phyloP scores from a whole-genome alignment of 176 grass and related monocot species.

The Oryza rufipogon region DNA sequence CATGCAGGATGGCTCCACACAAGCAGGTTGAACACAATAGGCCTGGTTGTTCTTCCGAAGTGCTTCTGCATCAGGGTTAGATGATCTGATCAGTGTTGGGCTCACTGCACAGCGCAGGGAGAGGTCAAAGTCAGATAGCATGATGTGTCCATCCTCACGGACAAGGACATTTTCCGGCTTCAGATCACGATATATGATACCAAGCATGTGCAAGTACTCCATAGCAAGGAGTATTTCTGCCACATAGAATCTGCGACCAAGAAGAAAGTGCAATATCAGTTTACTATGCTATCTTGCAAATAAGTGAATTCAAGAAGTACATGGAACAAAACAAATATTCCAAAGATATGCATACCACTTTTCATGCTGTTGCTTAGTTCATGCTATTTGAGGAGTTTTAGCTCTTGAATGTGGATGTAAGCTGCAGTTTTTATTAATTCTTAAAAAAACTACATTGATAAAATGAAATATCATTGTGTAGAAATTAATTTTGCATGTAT shows the following conservation, averaged over 20 bases:
- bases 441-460: neutral
- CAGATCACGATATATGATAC: conserved; percentile 88
- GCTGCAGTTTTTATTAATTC: neutral
- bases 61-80: conserved; percentile 59
- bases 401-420: neutral
- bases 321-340: neutral
- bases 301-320: conserved; percentile 23
- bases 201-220: conserved; percentile 94
- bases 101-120: conserved; percentile 75
- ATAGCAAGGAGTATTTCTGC: conserved; percentile 85
- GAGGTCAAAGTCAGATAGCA: conserved; percentile 86
- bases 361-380: neutral
- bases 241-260: conserved; percentile 77
- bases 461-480: neutral
- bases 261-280: conserved; percentile 19
- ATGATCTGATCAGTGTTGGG: conserved; percentile 65
- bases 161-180: conserved; percentile 94
- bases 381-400: neutral
- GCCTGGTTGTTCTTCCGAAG: conserved; percentile 51
- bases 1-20: conserved; percentile 69
- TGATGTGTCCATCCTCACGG: conserved; percentile 91
- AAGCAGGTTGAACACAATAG: conserved; percentile 61
- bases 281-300: conserved; percentile 17
- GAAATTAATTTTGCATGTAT: neutral
- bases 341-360: neutral